Base-by-base conservation (phyloP, 371 early-diverging fungal genomes). In the Dentiscutata heterogama region DNA sequence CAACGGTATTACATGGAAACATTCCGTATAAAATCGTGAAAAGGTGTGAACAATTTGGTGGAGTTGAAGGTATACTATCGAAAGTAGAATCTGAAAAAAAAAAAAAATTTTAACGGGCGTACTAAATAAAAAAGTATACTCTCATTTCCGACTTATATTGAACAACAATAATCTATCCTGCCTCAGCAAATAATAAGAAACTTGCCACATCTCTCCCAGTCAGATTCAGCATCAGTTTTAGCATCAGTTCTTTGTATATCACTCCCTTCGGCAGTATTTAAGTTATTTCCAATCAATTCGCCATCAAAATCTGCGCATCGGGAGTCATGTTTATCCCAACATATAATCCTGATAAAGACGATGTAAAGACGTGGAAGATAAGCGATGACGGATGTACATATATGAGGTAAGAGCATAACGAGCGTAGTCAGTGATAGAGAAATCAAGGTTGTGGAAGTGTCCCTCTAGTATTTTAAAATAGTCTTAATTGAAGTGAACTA, bases 331-430 rank as follows among this genome's bases (percentile, higher is more conserved):
- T 90, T 89, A 78, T 91, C 91, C 93, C 93, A 93, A 61, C 90
- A 91, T 35, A 93, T 86, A 8, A 91, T 90, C 81, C 93, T 86
- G 22, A 88, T 89, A 79, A 91, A 88, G 51, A 92, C 90, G 82
- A 88, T 86, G 61, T 91, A 93, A 13, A 93, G 80, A 25, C 90
- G 88, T 4, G 92, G 92, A 29, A 93, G 86, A 74, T 86, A 86
- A 4, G 87, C 87, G 3, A 91, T 89, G 70, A 93, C 80, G 4
- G 90, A 86, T 0, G 91, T 88, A 54, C 91, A 90, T 22, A 93
- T 93, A n/a, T 92, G 88, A 29, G 93, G 93, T 56, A 93, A 84
- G 13, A 93, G 82, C 93, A 93, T 93, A 65, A 92, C 91, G 31
- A 93, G 72, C 13, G 90, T 89, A 76, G 92, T 91, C 25, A 92